Base-by-base conservation (phyloP, 768 basidiomycete species). In the Heimioporus sp. region DNA sequence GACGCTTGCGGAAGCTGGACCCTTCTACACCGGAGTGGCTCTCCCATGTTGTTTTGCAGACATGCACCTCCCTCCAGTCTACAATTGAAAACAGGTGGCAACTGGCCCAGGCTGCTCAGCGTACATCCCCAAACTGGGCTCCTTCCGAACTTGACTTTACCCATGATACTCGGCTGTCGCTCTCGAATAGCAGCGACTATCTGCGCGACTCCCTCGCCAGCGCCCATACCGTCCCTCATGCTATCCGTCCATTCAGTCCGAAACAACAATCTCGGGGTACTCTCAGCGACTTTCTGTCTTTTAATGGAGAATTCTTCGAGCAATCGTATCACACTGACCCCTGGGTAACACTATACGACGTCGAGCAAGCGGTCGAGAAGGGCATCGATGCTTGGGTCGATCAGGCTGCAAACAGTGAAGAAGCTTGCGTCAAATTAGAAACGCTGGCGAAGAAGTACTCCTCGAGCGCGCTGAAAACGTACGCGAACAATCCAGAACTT, bases 1-100 rank as follows among this genome's bases (percentile, higher is more conserved):
- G 62, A 32, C 64, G 64, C 10, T 42, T 64, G 38, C 41, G 34
- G 30, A 68, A 70, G 41, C 44, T 70, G 51, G 73, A 51, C 5
- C 24, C 37, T 8, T 51, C 56, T 7, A 56, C 67, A 1, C 57
- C 64, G 2, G 39, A 60, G 1, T 81, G 58, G 50, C 57, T 40
- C 73, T 81, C 64, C 65, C 71, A 43, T 8, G 54, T 67, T 2
- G 79, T 66, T 37, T 53, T 79, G 42, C 43, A 71, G 41, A 59
- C 73, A 2, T 75, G 72, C 12, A 43, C 13, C 0, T 31, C 21
- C 1, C 37, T 62, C 57, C 35, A 51, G 54, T 38, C 21, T 36
- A 9, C 39, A 1, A 51, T 78, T 19, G 61, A 72, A 51, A 30
- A 21, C 5, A 63, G 74, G 44, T 78, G 77, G 77, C 49, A 49